A percentile compares a stretch with the other conserved stretches of the same genome.
Conservation (phyloP, 768 basidiomycete species). For the Wakefieldia striispora region DNA sequence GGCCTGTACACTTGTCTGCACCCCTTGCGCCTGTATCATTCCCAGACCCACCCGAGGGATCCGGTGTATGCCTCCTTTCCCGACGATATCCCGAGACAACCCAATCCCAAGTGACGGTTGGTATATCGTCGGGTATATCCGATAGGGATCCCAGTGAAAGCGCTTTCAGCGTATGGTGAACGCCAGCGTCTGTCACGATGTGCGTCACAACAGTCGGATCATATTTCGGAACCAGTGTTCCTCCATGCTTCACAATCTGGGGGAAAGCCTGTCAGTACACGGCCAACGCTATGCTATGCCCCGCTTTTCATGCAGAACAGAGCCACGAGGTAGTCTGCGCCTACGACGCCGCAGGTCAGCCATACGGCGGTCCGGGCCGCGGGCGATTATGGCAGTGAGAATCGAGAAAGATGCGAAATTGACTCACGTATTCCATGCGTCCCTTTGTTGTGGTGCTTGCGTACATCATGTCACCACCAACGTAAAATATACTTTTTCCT, state of each 20-base stretch:
- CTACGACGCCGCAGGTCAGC: too few relatives aligned
- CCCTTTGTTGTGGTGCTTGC: constrained; percentile 51
- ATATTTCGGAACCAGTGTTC: constrained; percentile 55
- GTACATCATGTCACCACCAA: constrained; percentile 54
- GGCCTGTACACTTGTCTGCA: not conserved
- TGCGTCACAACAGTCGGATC: constrained; percentile 60
- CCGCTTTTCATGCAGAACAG: not conserved
- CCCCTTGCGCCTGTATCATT: constrained; percentile 13
- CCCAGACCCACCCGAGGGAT: constrained; percentile 1
- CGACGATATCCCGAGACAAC: constrained; percentile 41
- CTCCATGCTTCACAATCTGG: constrained; percentile 66
- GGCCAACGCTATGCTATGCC: not conserved
- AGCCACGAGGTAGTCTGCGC: too few relatives aligned
- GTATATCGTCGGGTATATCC: constrained; percentile 64
- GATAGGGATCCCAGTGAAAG: constrained; percentile 49
- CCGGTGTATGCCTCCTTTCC: constrained; percentile 14
- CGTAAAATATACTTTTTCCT: constrained; percentile 57
- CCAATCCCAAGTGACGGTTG: constrained; percentile 67
- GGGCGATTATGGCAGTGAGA: not conserved
- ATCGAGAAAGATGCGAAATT: not conserved
- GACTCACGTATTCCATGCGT: constrained; percentile 62
- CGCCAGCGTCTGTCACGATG: constrained; percentile 52
- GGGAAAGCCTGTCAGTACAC: constrained; percentile 1
- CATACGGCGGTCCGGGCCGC: not conserved
- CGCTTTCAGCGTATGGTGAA: constrained; percentile 30